Base-by-base conservation (phyloP, 2,329 filamentous ascomycete species). In the Stromatinia cepivora region DNA sequence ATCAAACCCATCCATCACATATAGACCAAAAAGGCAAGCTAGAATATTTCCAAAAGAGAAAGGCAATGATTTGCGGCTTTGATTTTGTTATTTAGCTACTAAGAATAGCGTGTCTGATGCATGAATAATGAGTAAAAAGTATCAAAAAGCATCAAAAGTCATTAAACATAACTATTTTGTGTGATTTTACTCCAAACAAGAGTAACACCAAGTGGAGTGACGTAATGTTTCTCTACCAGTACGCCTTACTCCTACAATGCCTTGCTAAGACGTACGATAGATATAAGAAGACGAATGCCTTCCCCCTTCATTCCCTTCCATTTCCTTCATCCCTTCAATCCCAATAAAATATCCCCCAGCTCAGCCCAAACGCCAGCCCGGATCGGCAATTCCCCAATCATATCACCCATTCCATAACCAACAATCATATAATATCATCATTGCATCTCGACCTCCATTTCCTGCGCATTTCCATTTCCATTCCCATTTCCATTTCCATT, bases 391-490 rank as follows among this genome's bases (percentile, higher is more conserved):
- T 48, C 56, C 61, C 52, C 50, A 25, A 13, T 22, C 31, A 57
- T 63, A 22, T 22, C 31, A 57, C 54, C 25, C 46, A 67, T 46
- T 42, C 42, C 57, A 7, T 46, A 39, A 45, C 53, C 59, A 53
- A 50, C 31, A n/a, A 25, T 20, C 34, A 36, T 42, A 50, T 64
- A 58, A n/a, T 67, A 66, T 34, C 66, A 63, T 72, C 71, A 85
- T 74, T 83, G 81, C 83, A 85, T 84, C 74, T 85, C 84, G 50
- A 85, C 80, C 70, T 83, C 82, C 79, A 84, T 78, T 66, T 79
- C 78, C 66, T 73, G 67, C 20, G 69, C 70, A 52, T 45, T 54
- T 25, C 36, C 63, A 67, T 71, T 75, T 15, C 70, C 70, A 48
- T 66, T 54, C 28, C 36, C 63, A 31, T 50, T 52, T 25, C 36